A percentile compares a stretch with the other conserved stretches of the same genome.
Evolutionary conservation across 345 rosid genomes (phyloP).

Genomic region (Zanthoxylum bungeanum): DNA sequence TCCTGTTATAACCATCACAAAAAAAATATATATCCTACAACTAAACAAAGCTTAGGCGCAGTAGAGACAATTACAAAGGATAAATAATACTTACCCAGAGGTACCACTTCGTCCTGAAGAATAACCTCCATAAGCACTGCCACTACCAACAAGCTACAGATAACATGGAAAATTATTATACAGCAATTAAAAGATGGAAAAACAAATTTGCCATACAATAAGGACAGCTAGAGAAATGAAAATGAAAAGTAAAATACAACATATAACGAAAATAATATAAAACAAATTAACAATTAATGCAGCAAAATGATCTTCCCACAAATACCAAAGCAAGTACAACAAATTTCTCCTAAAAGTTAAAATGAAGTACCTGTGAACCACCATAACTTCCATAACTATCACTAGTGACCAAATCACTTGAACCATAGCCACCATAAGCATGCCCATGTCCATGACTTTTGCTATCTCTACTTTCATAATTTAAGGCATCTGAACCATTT

Average conservation of each 20-base stretch:
- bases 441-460: slow-evolving; percentile 74
- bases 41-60: background rate
- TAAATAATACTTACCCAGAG: slow-evolving; percentile 68
- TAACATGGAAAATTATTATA: slow-evolving; percentile 14
- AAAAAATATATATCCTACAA: background rate
- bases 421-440: slow-evolving; percentile 68
- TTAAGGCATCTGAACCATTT: slow-evolving; percentile 49
- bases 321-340: background rate
- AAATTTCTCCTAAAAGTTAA: background rate
- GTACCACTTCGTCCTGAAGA: slow-evolving; percentile 69
- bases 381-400: slow-evolving; percentile 79
- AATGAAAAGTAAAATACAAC: background rate
- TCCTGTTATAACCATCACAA: background rate
- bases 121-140: slow-evolving; percentile 75
- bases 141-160: slow-evolving; percentile 67
- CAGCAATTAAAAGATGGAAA: background rate
- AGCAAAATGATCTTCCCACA: background rate
- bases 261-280: background rate
- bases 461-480: slow-evolving; percentile 70
- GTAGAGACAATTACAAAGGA: background rate
- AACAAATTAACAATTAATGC: background rate
- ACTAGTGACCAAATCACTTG: slow-evolving; percentile 50
- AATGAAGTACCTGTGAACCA: slow-evolving; percentile 57
- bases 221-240: too few relatives aligned
- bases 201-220: background rate